phyloP scores from a whole-genome alignment of 306 rosid genomes.

The Amphicarpaea edgeworthii region DNA sequence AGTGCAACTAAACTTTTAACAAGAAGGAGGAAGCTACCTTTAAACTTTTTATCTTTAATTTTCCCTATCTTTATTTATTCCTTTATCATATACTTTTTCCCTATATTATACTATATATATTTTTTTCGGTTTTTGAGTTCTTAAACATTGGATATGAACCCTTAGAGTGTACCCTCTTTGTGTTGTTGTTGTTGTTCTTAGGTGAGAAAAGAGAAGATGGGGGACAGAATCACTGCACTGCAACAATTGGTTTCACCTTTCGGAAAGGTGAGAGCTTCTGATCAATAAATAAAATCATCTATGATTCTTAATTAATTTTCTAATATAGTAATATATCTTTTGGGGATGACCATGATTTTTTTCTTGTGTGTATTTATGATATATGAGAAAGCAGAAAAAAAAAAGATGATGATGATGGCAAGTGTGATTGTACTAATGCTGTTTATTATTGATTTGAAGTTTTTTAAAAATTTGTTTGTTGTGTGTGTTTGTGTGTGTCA shows the following conservation, averaged over 20 bases:
- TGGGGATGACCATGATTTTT: slow-evolving; percentile 37
- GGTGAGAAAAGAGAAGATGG: slow-evolving; percentile 99
- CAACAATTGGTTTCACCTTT: slow-evolving; percentile 98
- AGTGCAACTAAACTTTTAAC: slow-evolving; percentile 41
- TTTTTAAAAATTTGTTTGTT: slow-evolving; percentile 6
- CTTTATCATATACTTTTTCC: not conserved
- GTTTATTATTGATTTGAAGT: slow-evolving; percentile 28
- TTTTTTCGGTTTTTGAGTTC: not conserved
- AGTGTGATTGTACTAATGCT: slow-evolving; percentile 54
- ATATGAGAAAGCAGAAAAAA: slow-evolving; percentile 5
- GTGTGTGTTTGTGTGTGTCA: slow-evolving; percentile 46
- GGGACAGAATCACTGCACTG: slow-evolving; percentile 99
- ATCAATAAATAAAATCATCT: slow-evolving; percentile 39
- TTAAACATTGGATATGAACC: slow-evolving; percentile 47
- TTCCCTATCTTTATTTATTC: slow-evolving; percentile 18
- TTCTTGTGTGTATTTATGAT: slow-evolving; percentile 30
- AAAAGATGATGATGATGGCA: not conserved
- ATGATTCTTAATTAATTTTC: not conserved
- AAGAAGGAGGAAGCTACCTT: slow-evolving; percentile 32
- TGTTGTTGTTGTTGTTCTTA: slow-evolving; percentile 53
- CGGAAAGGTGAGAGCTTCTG: slow-evolving; percentile 78
- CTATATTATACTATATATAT: no score
- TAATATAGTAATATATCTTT: slow-evolving; percentile 22
- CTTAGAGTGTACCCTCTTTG: slow-evolving; percentile 7
- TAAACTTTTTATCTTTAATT: slow-evolving; percentile 29